Conservation (phyloP, 768 basidiomycete genomes). For the Ephemerocybe angulata region DNA sequence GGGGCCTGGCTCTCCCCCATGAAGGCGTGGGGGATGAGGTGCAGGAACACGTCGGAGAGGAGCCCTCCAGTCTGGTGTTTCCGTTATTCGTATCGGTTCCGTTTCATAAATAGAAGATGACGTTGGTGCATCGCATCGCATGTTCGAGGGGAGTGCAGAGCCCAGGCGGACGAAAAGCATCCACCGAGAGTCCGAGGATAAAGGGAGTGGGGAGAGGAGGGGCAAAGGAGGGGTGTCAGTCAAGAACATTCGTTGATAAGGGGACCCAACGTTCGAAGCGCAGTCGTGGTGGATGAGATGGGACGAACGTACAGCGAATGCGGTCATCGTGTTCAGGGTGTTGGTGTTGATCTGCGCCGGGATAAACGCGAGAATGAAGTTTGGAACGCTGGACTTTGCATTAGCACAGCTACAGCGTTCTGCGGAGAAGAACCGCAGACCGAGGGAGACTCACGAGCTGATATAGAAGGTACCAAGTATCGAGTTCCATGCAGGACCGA, state of each 20-base stretch:
- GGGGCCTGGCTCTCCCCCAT: conserved; percentile 80
- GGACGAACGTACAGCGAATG: conserved; percentile 67
- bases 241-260: conserved; percentile 9
- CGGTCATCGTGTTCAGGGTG: conserved; percentile 91
- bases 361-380: conserved; percentile 93
- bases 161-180: too few species aligned
- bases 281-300: too few species aligned
- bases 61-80: conserved; percentile 87
- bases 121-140: too few species aligned
- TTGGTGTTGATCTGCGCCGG: conserved; percentile 81
- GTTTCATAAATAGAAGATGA: too few species aligned
- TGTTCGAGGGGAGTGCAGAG: too few species aligned
- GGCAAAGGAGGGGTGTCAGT: neutral
- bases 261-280: conserved; percentile 1
- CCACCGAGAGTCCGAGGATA: too few species aligned
- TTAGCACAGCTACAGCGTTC: neutral
- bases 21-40: conserved; percentile 88
- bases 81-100: too few species aligned
- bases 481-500: conserved; percentile 87
- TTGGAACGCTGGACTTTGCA: conserved; percentile 62
- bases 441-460: conserved; percentile 71
- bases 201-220: too few species aligned
- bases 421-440: conserved; percentile 2
- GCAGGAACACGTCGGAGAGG: conserved; percentile 89
- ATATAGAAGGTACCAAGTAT: conserved; percentile 93